Evolutionary conservation across 495 filamentous ascomycete genomes (phyloP).

Genomic region (Baudoinia panamericana): DNA sequence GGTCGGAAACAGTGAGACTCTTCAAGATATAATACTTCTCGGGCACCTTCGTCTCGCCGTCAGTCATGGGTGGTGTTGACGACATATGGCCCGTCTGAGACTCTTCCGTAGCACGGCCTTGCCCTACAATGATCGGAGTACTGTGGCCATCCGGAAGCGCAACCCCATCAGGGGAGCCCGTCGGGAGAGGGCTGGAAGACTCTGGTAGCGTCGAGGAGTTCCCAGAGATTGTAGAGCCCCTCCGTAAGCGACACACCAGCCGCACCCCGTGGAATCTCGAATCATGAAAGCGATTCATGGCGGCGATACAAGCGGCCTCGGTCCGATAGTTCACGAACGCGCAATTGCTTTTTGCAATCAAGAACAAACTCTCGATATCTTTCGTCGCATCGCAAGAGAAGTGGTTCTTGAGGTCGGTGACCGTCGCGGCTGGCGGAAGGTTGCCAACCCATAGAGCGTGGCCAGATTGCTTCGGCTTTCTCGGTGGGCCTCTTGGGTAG

Average conservation of each 20-base stretch:
- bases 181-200: neutral
- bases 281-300: constrained; percentile 78
- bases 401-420: constrained; percentile 76
- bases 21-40: constrained; percentile 90
- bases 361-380: constrained; percentile 79
- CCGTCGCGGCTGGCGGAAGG: constrained; percentile 64
- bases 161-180: constrained; percentile 1
- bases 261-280: constrained; percentile 77
- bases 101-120: neutral
- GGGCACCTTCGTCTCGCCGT: constrained; percentile 24
- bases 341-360: constrained; percentile 96
- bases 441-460: constrained; percentile 97
- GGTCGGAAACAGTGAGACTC: constrained; percentile 85
- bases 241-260: constrained; percentile 81
- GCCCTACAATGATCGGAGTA: constrained; percentile 7
- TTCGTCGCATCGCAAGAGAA: constrained; percentile 68
- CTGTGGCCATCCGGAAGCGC: neutral
- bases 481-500: constrained; percentile 70
- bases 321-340: constrained; percentile 94
- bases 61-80: neutral
- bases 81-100: neutral
- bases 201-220: constrained; percentile 34
- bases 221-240: constrained; percentile 34
- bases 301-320: constrained; percentile 60
- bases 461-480: constrained; percentile 86